Conservation (phyloP, 2,329 filamentous ascomycete species). For the Aspergillus puulaauensis region DNA sequence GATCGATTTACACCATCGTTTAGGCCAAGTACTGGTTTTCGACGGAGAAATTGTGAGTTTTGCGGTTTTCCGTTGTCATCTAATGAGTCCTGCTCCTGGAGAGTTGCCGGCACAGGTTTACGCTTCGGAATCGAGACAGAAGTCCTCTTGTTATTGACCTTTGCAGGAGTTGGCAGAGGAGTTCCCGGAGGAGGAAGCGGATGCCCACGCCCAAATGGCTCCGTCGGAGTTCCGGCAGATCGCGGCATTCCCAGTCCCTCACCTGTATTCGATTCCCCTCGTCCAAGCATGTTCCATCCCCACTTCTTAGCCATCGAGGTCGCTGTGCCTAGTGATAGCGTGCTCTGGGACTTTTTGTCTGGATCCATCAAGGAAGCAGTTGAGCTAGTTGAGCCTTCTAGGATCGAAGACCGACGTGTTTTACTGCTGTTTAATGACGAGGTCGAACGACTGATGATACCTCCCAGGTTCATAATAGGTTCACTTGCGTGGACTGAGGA, state of each 20-base stretch:
- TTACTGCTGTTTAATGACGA: slow-evolving; percentile 30
- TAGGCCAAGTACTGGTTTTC: slow-evolving; percentile 35
- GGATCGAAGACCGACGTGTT: slow-evolving; percentile 28
- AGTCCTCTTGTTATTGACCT: slow-evolving; percentile 55
- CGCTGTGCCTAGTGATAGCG: slow-evolving; percentile 49
- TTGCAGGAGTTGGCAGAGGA: slow-evolving; percentile 70
- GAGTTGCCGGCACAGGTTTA: slow-evolving; percentile 57
- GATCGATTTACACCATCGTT: slow-evolving; percentile 36
- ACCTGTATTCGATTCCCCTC: slow-evolving; percentile 39
- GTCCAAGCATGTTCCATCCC: slow-evolving; percentile 53
- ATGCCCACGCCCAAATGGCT: slow-evolving; percentile 79
- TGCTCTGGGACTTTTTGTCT: slow-evolving; percentile 40
- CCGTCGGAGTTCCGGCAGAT: slow-evolving; percentile 49
- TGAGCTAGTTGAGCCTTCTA: slow-evolving; percentile 30
- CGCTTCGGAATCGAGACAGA: slow-evolving; percentile 61
- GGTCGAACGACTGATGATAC: slow-evolving; percentile 23
- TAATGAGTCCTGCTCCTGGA: slow-evolving; percentile 30
- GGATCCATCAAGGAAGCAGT: slow-evolving; percentile 24
- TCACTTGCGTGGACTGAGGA: slow-evolving; percentile 27
- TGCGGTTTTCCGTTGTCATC: slow-evolving; percentile 37
- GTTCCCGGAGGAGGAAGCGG: slow-evolving; percentile 78
- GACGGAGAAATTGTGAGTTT: slow-evolving; percentile 52
- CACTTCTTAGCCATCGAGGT: slow-evolving; percentile 62
- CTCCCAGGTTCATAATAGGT: slow-evolving; percentile 22
- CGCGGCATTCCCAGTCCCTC: slow-evolving; percentile 44